These are phyloP conservation scores for Arthrocladium fulminans DNA, from an alignment of 2,329 filamentous ascomycete genomes.

Conservation along the genomic window DNA sequence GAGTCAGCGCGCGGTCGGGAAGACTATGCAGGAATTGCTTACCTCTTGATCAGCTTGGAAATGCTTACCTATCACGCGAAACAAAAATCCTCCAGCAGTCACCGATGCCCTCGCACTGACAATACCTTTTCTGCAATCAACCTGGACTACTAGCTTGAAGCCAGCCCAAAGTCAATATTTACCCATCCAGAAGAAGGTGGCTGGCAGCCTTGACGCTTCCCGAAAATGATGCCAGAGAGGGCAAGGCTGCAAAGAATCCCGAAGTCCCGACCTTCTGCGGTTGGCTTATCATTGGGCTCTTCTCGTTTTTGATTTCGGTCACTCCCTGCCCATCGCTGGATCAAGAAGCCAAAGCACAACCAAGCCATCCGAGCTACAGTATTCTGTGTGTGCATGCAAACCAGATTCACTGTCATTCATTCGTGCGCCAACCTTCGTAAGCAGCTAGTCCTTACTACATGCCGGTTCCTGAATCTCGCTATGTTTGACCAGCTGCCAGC, in stretches of 20 bases:
- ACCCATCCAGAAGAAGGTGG: not conserved
- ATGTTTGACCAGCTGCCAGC: too few relatives aligned
- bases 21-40: not conserved
- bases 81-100: not conserved
- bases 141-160: not conserved
- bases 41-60: not conserved
- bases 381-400: too few relatives aligned
- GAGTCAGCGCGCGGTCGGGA: not conserved
- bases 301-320: too few relatives aligned
- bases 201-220: not conserved
- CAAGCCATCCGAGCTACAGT: too few relatives aligned
- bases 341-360: too few relatives aligned
- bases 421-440: not conserved
- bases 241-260: too few relatives aligned
- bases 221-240: not conserved
- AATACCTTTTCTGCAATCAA: not conserved
- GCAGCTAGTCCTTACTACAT: too few relatives aligned
- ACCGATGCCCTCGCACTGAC: not conserved
- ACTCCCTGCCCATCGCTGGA: too few relatives aligned
- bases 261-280: too few relatives aligned
- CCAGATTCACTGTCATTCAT: not conserved
- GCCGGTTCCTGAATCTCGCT: too few relatives aligned
- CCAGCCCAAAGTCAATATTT: not conserved
- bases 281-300: too few relatives aligned
- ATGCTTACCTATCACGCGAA: not conserved